These are phyloP conservation scores for Dichotomocladium elegans DNA, from an alignment of 371 early-diverging fungal genomes.

Conservation along the genomic window DNA sequence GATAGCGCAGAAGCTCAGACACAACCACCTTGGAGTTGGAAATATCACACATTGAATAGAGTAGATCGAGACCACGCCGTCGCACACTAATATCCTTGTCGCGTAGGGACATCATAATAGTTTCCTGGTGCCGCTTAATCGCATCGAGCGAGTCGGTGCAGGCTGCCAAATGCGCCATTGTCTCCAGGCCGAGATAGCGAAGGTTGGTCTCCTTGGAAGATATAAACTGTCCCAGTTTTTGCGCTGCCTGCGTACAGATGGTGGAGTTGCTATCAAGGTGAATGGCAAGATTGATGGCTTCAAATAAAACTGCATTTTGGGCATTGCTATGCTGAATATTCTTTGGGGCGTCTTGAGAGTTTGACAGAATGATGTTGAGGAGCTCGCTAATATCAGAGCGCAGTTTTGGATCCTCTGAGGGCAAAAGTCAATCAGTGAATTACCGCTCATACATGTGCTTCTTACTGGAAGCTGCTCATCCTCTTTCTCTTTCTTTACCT, in stretches of 20 bases:
- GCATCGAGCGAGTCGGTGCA: conserved; percentile 81
- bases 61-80: conserved; percentile 90
- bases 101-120: conserved; percentile 82
- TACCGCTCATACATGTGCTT: not conserved
- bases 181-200: conserved; percentile 92
- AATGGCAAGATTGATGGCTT: conserved; percentile 93
- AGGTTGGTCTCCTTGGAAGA: conserved; percentile 93
- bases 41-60: conserved; percentile 95
- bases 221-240: conserved; percentile 83
- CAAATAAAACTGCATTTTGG: conserved; percentile 93
- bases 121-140: conserved; percentile 85
- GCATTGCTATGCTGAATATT: conserved; percentile 97
- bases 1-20: conserved; percentile 83
- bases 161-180: conserved; percentile 95
- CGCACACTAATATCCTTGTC: conserved; percentile 97
- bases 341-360: conserved; percentile 84
- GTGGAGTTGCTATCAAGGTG: conserved; percentile 88
- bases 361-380: conserved; percentile 78
- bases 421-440: not conserved
- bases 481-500: conserved; percentile 48
- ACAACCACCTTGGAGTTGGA: conserved; percentile 86
- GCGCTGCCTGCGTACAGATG: conserved; percentile 79
- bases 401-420: conserved; percentile 53
- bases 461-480: not conserved
- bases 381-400: conserved; percentile 62